Evolutionary conservation across 257 asterid genomes (phyloP).

Genomic region (Solanum chmielewskii): DNA sequence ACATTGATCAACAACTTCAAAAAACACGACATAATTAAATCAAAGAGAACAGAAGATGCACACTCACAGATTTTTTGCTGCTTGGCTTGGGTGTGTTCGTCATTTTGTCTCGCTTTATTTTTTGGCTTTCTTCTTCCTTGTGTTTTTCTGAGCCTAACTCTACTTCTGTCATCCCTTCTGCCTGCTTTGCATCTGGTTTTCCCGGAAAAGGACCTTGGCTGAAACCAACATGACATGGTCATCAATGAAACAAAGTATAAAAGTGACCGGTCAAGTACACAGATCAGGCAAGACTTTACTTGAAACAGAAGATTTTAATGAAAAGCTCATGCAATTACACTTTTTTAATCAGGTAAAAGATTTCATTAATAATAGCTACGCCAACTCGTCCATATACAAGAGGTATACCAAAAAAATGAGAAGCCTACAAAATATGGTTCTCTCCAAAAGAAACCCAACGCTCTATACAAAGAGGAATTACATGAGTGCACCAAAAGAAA

Average conservation of each 20-base stretch:
- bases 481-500: not conserved
- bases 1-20: not conserved
- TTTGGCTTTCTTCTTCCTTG: slow-evolving; percentile 2
- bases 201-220: not conserved
- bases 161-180: not conserved
- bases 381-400: not conserved
- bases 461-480: not conserved
- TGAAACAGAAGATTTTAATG: not conserved
- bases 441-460: not conserved
- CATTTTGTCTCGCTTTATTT: slow-evolving; percentile 3
- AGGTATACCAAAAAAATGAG: not conserved
- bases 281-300: not conserved
- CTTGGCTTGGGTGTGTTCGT: slow-evolving; percentile 7
- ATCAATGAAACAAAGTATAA: not conserved
- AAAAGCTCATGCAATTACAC: not conserved
- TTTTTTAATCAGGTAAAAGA: not conserved
- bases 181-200: not conserved
- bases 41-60: not conserved
- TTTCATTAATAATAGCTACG: not conserved
- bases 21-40: not conserved
- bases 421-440: not conserved
- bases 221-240: not conserved
- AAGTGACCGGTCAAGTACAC: not conserved
- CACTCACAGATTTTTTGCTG: slow-evolving; percentile 10
- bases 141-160: not conserved